Percentiles rank a stretch among this genome's conserved stretches.
Evolutionary conservation across 164 flowering plant species (phyloP).

Genomic region (Warburgia ugandensis): DNA sequence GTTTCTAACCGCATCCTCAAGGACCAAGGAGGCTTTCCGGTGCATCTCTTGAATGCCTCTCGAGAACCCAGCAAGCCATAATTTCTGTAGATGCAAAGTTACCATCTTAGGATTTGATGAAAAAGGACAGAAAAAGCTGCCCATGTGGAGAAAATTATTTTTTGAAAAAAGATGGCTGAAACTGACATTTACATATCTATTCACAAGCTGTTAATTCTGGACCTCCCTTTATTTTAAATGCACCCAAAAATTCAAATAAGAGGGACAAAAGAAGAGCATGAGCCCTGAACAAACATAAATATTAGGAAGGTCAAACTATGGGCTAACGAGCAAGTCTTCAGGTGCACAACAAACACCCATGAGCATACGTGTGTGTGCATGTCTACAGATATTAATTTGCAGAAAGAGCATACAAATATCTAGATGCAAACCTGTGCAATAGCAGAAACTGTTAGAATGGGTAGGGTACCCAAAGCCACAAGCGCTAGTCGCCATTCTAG

Average conservation of each 20-base stretch:
- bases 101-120: no score
- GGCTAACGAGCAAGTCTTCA: no score
- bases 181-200: no score
- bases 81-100: constrained; percentile 46
- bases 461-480: constrained; percentile 88
- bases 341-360: no score
- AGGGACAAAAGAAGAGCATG: not conserved
- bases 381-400: not conserved
- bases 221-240: no score
- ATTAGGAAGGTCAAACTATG: not conserved
- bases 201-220: no score
- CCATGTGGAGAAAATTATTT: no score
- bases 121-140: no score
- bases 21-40: constrained; percentile 88
- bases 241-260: no score
- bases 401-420: not conserved
- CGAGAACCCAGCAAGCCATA: constrained; percentile 99
- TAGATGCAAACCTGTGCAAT: constrained; percentile 71
- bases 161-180: no score
- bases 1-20: constrained; percentile 97
- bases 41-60: constrained; percentile 99
- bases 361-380: no score
- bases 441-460: constrained; percentile 75
- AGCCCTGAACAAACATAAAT: not conserved
- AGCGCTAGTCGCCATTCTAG: constrained; percentile 91